Evolutionary conservation across 805 yeast species (phyloP), one percentile per base, ranked within the genome.

Genomic region (Blastobotrys robertii): DNA sequence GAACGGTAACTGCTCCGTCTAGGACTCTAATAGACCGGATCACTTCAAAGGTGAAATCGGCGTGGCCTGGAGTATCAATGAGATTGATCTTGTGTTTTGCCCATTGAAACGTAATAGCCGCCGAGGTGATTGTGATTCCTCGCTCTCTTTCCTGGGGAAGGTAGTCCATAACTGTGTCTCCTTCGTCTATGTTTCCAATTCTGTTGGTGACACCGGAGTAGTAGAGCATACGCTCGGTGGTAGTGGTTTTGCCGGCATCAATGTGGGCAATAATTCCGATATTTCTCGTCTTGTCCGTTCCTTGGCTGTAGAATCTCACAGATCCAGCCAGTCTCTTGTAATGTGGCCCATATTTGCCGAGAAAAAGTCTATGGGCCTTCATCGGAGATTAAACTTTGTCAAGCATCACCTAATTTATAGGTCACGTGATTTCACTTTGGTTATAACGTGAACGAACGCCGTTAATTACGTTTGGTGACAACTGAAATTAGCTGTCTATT

Each of bases 181-280:
- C 98, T 50, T 86, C 84, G 54, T 92, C 97, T 3, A 92, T 98
- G 55, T 92, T 57, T 0, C 98, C 98, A 3, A 92, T 80, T 16
- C 86, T 60, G 22, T 69, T 68, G 1, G 84, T 90, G 45, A 80
- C 71, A 0, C 97, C 97, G 42, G 88, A 73, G 58, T 83, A 88
- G 57, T 73, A 90, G n/a, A 92, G 74, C 86, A 92, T 84, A 37
- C 97, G 68, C 59, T 92, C 98, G 0, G 98, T 90, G 1, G 98
- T 88, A 1, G 98, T 92, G 3, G 98, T 92, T 62, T 92, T 92
- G 0, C 98, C 98, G 2, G 98, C 98, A 67, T 92, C 98, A 42
- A 92, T 92, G 59, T 92, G 98, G n/a, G 98, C 98, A 34, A 92
- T 87, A 53, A 92, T 86, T 1, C 98, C 98, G 30, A 92, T 84